Evolutionary conservation across 2,329 filamentous ascomycete species (phyloP).

Genomic region (Aspergillus texensis): DNA sequence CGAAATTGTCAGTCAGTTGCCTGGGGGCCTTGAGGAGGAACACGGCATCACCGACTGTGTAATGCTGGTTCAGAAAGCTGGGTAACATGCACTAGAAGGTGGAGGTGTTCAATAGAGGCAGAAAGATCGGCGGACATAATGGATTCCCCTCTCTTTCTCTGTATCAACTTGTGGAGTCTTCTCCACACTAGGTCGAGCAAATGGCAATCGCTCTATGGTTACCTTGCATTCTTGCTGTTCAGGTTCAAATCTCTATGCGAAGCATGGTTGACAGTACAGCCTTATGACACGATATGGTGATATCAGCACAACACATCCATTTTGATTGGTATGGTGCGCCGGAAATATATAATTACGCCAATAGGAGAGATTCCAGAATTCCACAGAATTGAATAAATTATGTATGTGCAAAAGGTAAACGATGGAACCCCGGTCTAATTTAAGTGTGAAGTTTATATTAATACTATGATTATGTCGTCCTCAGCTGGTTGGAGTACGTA

Average conservation of each 20-base stretch:
- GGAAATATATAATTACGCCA: too few relatives aligned
- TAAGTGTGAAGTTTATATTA: too few relatives aligned
- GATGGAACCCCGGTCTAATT: too few relatives aligned
- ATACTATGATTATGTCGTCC: too few relatives aligned
- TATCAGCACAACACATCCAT: not conserved
- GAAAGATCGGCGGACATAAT: too few relatives aligned
- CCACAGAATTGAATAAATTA: too few relatives aligned
- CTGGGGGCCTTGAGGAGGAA: conserved; percentile 12
- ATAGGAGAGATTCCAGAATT: too few relatives aligned
- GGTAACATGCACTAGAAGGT: not conserved
- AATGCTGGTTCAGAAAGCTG: not conserved
- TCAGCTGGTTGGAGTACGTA: too few relatives aligned
- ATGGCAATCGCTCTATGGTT: not conserved
- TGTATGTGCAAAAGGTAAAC: too few relatives aligned
- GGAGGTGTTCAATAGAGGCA: not conserved
- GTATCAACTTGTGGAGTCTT: not conserved
- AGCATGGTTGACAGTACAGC: not conserved
- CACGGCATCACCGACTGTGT: conserved; percentile 21
- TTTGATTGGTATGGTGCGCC: too few relatives aligned
- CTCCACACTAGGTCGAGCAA: not conserved
- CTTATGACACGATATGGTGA: fast-evolving
- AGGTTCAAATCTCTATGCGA: fast-evolving
- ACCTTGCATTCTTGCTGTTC: not conserved
- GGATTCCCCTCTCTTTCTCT: not conserved
- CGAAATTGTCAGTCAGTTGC: conserved; percentile 22